A percentile compares a stretch with the other conserved stretches of the same genome.
These are phyloP conservation scores for Xylaria hypoxylon DNA, from an alignment of 2,329 filamentous ascomycete genomes.

Conservation along the genomic window DNA sequence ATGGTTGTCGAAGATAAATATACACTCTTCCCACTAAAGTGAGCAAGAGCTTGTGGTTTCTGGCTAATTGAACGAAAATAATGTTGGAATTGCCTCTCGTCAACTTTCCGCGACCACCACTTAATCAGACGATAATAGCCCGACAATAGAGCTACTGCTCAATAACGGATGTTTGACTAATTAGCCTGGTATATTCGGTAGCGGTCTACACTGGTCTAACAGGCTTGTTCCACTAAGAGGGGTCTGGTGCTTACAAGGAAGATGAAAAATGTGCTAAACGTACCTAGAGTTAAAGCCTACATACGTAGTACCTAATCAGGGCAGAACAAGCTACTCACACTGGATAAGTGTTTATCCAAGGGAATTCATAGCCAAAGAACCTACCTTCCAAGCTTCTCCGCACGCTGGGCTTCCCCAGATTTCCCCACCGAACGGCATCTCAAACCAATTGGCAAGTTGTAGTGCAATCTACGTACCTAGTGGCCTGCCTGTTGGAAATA, in stretches of 20 bases:
- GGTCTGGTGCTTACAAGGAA: constrained; percentile 1
- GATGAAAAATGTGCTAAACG: neutral
- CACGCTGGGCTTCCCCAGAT: constrained; percentile 34
- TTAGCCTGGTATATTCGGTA: neutral
- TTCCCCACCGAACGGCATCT: constrained; percentile 28
- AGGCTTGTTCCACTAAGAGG: constrained; percentile 2
- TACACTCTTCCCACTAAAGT: neutral
- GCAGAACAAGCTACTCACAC: neutral
- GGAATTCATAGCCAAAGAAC: neutral
- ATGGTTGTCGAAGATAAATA: neutral
- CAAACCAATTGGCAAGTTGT: constrained; percentile 4
- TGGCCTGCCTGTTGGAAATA: neutral
- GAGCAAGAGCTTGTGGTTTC: neutral
- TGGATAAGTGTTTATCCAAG: constrained; percentile 36
- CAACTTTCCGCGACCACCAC: neutral
- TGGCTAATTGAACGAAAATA: constrained; percentile 1
- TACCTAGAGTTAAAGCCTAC: neutral
- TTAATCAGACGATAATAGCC: neutral
- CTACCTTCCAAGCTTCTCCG: constrained; percentile 18
- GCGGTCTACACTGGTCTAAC: neutral
- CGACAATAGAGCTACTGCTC: neutral
- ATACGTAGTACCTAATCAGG: no score
- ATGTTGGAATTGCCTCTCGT: neutral
- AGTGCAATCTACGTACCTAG: constrained; percentile 1
- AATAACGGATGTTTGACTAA: constrained; percentile 3